A percentile compares a stretch with the other conserved stretches of the same genome.
phyloP scores from a whole-genome alignment of 2,329 filamentous ascomycete genomes.

The Stagonosporopsis chrysanthemi region DNA sequence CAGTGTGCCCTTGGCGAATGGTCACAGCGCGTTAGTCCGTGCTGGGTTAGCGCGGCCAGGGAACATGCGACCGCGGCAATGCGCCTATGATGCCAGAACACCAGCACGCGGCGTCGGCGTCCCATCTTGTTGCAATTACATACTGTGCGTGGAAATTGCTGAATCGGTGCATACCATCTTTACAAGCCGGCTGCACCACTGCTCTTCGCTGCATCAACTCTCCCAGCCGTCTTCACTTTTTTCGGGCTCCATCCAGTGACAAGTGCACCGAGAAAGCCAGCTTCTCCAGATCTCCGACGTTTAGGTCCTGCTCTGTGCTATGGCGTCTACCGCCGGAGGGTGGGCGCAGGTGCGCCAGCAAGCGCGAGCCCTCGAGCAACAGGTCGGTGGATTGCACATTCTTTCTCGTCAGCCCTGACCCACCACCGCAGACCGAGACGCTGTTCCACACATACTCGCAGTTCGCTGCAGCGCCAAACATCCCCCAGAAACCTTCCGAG shows the following conservation, averaged over 20 bases:
- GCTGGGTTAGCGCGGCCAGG: conserved; percentile 10
- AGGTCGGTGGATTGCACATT: conserved; percentile 64
- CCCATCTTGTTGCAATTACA: neutral
- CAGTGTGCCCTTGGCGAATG: conserved; percentile 27
- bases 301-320: conserved; percentile 20
- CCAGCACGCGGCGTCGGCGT: neutral
- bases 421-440: conserved; percentile 73
- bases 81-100: conserved; percentile 30
- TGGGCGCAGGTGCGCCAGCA: conserved; percentile 97
- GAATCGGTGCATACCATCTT: neutral
- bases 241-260: neutral
- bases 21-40: neutral
- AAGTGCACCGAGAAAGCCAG: neutral
- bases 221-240: neutral
- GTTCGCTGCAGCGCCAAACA: conserved; percentile 79
- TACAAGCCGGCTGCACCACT: neutral
- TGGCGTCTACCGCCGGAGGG: conserved; percentile 58
- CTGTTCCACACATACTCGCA: conserved; percentile 88
- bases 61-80: conserved; percentile 22
- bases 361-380: conserved; percentile 84
- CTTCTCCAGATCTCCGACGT: neutral
- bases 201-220: neutral
- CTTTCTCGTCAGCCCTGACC: conserved; percentile 33
- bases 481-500: conserved; percentile 82
- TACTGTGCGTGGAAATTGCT: neutral